Percentiles rank a stretch among this genome's conserved stretches.
These are phyloP conservation scores for Penicillium atrosanguineum DNA, from an alignment of 495 filamentous ascomycete genomes.

Conservation along the genomic window DNA sequence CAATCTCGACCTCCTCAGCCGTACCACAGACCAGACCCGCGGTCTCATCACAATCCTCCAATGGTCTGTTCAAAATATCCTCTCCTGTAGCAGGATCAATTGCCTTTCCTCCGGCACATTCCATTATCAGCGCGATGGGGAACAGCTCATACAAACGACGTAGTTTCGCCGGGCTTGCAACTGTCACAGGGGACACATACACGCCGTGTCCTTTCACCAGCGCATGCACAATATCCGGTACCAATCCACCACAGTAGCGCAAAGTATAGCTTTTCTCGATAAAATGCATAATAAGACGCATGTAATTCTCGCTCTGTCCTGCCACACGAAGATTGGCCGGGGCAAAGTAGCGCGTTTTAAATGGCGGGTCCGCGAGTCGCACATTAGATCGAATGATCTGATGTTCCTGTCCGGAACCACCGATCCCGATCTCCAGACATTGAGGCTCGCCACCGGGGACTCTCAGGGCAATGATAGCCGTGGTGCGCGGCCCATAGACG, in stretches of 20 bases:
- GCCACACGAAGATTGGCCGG: conserved; percentile 54
- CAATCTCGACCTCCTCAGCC: conserved; percentile 40
- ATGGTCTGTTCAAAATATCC: conserved; percentile 31
- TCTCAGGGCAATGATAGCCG: conserved; percentile 44
- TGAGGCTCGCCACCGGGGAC: conserved; percentile 25
- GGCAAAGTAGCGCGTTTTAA: conserved; percentile 46
- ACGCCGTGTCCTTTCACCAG: conserved; percentile 52
- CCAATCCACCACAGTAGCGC: conserved; percentile 51
- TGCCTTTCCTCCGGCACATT: conserved; percentile 50
- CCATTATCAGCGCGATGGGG: conserved; percentile 49
- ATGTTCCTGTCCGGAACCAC: conserved; percentile 13
- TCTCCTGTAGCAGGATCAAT: conserved; percentile 39
- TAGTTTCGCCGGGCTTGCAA: conserved; percentile 45
- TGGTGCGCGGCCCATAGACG: conserved; percentile 51
- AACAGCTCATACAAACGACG: conserved; percentile 48
- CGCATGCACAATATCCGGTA: conserved; percentile 52
- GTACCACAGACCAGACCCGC: conserved; percentile 50
- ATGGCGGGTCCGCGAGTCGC: conserved; percentile 20
- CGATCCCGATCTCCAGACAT: conserved; percentile 45
- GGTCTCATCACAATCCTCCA: conserved; percentile 41
- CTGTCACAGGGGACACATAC: conserved; percentile 48
- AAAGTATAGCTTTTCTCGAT: conserved; percentile 45
- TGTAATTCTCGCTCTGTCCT: conserved; percentile 39
- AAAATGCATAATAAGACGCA: conserved; percentile 37
- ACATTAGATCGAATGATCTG: conserved; percentile 36